Base-by-base conservation (phyloP, 805 yeast species). In the Kodamaea neixiangensis region DNA sequence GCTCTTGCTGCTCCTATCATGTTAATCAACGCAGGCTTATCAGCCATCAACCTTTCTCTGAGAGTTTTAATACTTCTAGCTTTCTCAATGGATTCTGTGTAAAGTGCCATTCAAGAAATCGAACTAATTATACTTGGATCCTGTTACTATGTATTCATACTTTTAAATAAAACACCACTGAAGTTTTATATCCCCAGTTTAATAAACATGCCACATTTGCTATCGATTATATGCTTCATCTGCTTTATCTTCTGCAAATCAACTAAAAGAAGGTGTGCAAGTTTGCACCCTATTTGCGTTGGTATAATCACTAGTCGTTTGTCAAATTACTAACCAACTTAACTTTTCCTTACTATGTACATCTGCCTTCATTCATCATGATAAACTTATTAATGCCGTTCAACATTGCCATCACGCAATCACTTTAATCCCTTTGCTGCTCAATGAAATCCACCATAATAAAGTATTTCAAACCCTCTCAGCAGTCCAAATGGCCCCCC, bases 401-500 rank as follows among this genome's bases (percentile, higher is more conserved):
- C n/a, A n/a, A n/a, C n/a, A n/a, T n/a, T n/a, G n/a, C n/a, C n/a
- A n/a, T 15, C 38, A n/a, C 17, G 14, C 39, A 4, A 25, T 5
- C 31, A 9, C 31, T 25, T n/a, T n/a, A n/a, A n/a, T n/a, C n/a
- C n/a, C n/a, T n/a, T n/a, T n/a, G n/a, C n/a, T n/a, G n/a, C n/a
- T n/a, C n/a, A n/a, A n/a, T n/a, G n/a, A n/a, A n/a, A n/a, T n/a
- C n/a, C n/a, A n/a, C n/a, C n/a, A n/a, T n/a, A n/a, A n/a, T n/a
- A n/a, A n/a, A n/a, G n/a, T n/a, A n/a, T n/a, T n/a, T n/a, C n/a
- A 93, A 2, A 91, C 69, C 58, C 96, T 77, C 67, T 93, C 97
- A 11, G 97, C 97, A 1, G 91, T 77, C 86, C 87, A 86, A 47
- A 94, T 89, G 6, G 99, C 97, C n/a, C 81, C 87, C 59, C 80